These are phyloP conservation scores for Saccharomyces pastorianus DNA, from an alignment of 1,139 yeast species.

Conservation along the genomic window DNA sequence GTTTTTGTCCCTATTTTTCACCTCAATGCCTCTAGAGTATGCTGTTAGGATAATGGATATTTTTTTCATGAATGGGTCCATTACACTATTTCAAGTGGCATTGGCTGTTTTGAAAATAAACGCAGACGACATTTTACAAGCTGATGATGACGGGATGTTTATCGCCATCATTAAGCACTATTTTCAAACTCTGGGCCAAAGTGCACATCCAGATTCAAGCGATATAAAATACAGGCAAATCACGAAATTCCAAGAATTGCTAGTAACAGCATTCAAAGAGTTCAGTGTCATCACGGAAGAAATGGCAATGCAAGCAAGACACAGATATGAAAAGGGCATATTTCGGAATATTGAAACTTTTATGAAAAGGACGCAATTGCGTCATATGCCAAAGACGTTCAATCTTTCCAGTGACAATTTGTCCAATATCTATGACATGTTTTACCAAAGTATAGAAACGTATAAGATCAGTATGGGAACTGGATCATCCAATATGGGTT, in stretches of 20 bases:
- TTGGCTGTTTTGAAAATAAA: conserved; percentile 78
- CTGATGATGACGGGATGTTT: conserved; percentile 89
- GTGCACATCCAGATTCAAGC: conserved; percentile 68
- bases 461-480: conserved; percentile 60
- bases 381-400: conserved; percentile 70
- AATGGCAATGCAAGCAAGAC: conserved; percentile 59
- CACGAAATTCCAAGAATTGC: conserved; percentile 80
- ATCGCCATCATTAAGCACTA: conserved; percentile 77
- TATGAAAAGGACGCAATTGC: conserved; percentile 83
- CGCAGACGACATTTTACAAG: conserved; percentile 70
- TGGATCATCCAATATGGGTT: conserved; percentile 68
- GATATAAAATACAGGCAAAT: conserved; percentile 58
- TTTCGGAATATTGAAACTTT: conserved; percentile 80
- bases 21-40: conserved; percentile 89
- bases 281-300: conserved; percentile 74
- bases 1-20: conserved; percentile 85
- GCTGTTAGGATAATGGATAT: conserved; percentile 90
- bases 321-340: conserved; percentile 66
- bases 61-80: conserved; percentile 84
- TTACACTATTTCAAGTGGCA: conserved; percentile 86
- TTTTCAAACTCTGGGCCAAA: conserved; percentile 68
- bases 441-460: conserved; percentile 66
- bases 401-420: conserved; percentile 52
- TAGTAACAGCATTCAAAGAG: conserved; percentile 89
- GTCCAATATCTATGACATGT: conserved; percentile 74